These are phyloP conservation scores for Melastoma malabathricum DNA, from an alignment of 345 rosid genomes.

Conservation along the genomic window DNA sequence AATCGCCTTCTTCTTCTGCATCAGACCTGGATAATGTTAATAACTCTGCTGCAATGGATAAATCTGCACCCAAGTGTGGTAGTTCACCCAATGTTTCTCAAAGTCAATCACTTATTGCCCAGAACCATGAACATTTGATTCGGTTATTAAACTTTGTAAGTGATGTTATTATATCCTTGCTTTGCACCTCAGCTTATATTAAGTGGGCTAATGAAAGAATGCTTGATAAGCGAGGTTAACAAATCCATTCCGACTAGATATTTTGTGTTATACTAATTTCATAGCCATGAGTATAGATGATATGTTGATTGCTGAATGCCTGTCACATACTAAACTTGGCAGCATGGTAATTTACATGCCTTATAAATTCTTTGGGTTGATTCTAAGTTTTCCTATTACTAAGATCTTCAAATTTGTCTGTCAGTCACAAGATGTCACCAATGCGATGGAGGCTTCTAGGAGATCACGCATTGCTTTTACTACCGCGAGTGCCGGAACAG, in stretches of 20 bases:
- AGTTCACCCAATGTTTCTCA: conserved; percentile 71
- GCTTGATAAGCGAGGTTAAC: too few relatives aligned
- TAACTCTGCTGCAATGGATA: conserved; percentile 53
- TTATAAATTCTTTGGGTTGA: background rate
- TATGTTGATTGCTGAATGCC: background rate
- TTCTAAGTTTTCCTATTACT: conserved; percentile 2
- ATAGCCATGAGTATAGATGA: too few relatives aligned
- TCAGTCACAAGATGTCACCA: conserved; percentile 71
- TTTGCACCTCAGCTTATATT: too few relatives aligned
- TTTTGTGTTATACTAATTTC: too few relatives aligned
- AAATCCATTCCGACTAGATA: too few relatives aligned
- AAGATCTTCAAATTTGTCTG: conserved; percentile 9
- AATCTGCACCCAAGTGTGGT: conserved; percentile 51
- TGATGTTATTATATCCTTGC: conserved; percentile 4
- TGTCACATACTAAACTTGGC: background rate
- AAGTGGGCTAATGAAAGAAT: too few relatives aligned
- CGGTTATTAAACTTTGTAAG: conserved; percentile 83
- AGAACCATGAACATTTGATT: conserved; percentile 37
- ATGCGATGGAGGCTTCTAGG: conserved; percentile 96
- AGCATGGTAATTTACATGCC: background rate
- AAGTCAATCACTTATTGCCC: conserved; percentile 51
- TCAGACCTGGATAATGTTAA: conserved; percentile 90
- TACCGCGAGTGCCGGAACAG: conserved; percentile 36
- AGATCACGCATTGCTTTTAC: conserved; percentile 59
- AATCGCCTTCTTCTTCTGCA: conserved; percentile 97